Evolutionary conservation across 2,329 filamentous ascomycete genomes (phyloP).

Genomic region (Fusarium nelsonii): DNA sequence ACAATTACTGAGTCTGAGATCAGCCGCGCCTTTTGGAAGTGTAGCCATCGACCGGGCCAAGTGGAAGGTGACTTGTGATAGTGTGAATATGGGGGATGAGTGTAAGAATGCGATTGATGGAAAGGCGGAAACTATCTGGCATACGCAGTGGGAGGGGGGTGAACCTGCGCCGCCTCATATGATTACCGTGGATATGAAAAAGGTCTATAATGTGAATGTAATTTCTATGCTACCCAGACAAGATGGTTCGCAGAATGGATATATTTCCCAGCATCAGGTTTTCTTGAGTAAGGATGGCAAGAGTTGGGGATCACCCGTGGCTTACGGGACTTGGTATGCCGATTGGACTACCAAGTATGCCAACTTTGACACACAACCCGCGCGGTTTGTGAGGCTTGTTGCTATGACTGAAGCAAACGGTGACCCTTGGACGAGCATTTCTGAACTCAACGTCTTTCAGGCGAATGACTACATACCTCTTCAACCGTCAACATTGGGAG

Average conservation of each 20-base stretch:
- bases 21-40: conserved; percentile 20
- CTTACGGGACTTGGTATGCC: conserved; percentile 31
- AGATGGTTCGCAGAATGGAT: conserved; percentile 17
- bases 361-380: conserved; percentile 34
- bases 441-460: conserved; percentile 31
- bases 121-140: conserved; percentile 11
- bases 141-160: conserved; percentile 19
- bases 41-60: conserved; percentile 16
- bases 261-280: conserved; percentile 18
- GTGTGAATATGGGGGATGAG: conserved; percentile 10
- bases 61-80: conserved; percentile 32
- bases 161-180: conserved; percentile 28
- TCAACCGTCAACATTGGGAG: neutral
- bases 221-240: conserved; percentile 35
- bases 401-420: conserved; percentile 17
- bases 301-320: conserved; percentile 25
- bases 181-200: conserved; percentile 32
- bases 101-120: conserved; percentile 29
- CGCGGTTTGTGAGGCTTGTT: conserved; percentile 12
- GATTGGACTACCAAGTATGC: conserved; percentile 29
- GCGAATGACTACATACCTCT: conserved; percentile 9
- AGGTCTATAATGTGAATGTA: conserved; percentile 24
- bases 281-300: conserved; percentile 25
- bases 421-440: conserved; percentile 24
- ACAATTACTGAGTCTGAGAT: conserved; percentile 15